Percentiles rank a stretch among this genome's conserved stretches.
These are phyloP conservation scores for Leccinum fallax DNA, from an alignment of 1,284 basidiomycete species.

Conservation along the genomic window DNA sequence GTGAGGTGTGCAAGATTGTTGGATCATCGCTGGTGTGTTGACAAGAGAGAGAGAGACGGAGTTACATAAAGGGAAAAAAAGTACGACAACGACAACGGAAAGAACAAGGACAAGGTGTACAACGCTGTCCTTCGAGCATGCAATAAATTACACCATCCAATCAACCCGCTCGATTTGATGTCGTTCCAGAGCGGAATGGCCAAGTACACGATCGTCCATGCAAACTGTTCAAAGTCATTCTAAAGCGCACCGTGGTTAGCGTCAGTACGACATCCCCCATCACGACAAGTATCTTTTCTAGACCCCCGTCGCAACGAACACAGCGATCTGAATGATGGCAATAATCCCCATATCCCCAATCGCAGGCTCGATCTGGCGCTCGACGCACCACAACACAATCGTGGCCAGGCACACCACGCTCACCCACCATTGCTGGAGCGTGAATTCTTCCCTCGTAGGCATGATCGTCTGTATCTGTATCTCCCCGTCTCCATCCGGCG, in stretches of 20 bases:
- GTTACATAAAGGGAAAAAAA: too few species aligned
- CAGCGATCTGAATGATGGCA: too few species aligned
- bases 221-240: neutral
- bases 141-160: slow-evolving; percentile 77
- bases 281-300: neutral
- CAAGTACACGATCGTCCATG: slow-evolving; percentile 78
- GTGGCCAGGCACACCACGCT: too few species aligned
- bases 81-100: slow-evolving; percentile 64
- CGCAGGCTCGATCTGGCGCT: too few species aligned
- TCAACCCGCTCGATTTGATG: slow-evolving; percentile 88
- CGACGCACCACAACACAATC: too few species aligned
- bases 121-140: slow-evolving; percentile 72
- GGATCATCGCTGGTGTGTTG: too few species aligned
- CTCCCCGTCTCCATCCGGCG: neutral
- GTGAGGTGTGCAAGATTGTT: too few species aligned
- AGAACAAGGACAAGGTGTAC: slow-evolving; percentile 85
- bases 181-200: slow-evolving; percentile 96
- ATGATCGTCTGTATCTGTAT: neutral
- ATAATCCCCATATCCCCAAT: too few species aligned
- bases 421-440: neutral
- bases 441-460: neutral
- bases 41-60: too few species aligned
- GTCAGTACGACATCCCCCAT: too few species aligned
- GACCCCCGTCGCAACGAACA: too few species aligned
- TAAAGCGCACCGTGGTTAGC: neutral